Conservation (phyloP, 2,329 filamentous ascomycete species). For the Passalora sequoiae region DNA sequence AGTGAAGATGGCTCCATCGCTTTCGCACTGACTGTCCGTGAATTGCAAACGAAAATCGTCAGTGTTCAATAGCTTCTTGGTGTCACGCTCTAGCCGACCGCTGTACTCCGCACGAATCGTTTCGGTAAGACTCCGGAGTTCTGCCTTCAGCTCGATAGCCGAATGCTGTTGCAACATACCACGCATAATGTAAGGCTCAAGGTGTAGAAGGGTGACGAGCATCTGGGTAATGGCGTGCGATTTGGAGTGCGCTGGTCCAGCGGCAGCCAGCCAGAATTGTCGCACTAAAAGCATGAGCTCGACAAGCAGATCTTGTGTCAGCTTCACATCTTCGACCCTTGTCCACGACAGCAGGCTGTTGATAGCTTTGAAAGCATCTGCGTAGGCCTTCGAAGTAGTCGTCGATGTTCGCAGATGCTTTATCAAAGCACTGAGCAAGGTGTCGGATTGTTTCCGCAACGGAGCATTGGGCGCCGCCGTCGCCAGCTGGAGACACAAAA, state of each 20-base stretch:
- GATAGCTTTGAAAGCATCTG: conserved; percentile 68
- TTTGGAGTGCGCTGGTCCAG: conserved; percentile 7
- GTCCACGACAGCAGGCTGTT: conserved; percentile 64
- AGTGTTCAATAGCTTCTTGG: conserved; percentile 66
- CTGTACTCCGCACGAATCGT: conserved; percentile 74
- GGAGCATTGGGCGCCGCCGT: conserved; percentile 31
- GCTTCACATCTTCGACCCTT: conserved; percentile 61
- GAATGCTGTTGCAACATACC: conserved; percentile 26
- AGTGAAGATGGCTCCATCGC: conserved; percentile 11
- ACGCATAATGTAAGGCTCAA: conserved; percentile 41
- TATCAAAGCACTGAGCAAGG: conserved; percentile 26
- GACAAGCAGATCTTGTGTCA: conserved; percentile 57
- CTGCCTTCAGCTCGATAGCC: conserved; percentile 19
- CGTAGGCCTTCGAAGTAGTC: conserved; percentile 48
- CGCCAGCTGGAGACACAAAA: conserved; percentile 27
- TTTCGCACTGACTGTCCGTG: not conserved
- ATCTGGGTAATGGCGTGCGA: conserved; percentile 65
- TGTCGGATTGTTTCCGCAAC: conserved; percentile 16
- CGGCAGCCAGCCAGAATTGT: conserved; percentile 58
- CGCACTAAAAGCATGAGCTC: conserved; percentile 66
- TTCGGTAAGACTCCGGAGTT: conserved; percentile 62
- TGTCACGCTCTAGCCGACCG: conserved; percentile 53
- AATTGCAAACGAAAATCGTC: conserved; percentile 59
- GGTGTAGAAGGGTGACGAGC: conserved; percentile 64
- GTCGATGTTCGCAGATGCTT: conserved; percentile 49